Conservation (phyloP, 2,329 filamentous ascomycete genomes). For the Apiospora marii region DNA sequence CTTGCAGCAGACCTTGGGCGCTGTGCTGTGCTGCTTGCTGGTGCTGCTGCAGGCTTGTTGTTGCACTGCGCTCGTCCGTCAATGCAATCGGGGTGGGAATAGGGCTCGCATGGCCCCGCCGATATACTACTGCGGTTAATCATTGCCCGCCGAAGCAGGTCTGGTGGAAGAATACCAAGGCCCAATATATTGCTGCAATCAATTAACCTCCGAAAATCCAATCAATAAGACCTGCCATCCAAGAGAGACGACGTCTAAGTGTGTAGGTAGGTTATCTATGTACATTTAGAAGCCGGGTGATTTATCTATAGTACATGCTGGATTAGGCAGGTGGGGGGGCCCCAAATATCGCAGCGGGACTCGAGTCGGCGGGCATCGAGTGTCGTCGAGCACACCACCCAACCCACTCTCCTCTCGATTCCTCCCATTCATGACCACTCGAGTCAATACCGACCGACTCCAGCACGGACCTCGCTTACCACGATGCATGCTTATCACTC, state of each 20-base stretch:
- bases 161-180: background rate
- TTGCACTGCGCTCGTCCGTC: background rate
- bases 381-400: background rate
- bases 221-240: background rate
- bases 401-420: background rate
- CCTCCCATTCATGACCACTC: background rate
- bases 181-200: slow-evolving; percentile 6
- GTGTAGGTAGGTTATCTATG: too few species aligned
- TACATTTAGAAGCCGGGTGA: background rate
- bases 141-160: background rate
- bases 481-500: background rate
- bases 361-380: background rate
- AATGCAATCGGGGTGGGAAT: background rate
- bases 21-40: background rate
- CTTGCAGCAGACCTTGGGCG: background rate
- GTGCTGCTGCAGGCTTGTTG: background rate
- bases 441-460: slow-evolving; percentile 3
- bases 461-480: background rate
- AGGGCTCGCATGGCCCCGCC: slow-evolving; percentile 2
- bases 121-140: background rate
- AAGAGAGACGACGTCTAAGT: background rate
- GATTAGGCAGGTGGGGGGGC: slow-evolving; percentile 14
- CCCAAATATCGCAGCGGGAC: slow-evolving; percentile 5
- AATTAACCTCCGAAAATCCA: background rate
- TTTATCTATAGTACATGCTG: slow-evolving; percentile 13